phyloP scores from a whole-genome alignment of 208 protist genomes.

The Phytomonas sp. region DNA sequence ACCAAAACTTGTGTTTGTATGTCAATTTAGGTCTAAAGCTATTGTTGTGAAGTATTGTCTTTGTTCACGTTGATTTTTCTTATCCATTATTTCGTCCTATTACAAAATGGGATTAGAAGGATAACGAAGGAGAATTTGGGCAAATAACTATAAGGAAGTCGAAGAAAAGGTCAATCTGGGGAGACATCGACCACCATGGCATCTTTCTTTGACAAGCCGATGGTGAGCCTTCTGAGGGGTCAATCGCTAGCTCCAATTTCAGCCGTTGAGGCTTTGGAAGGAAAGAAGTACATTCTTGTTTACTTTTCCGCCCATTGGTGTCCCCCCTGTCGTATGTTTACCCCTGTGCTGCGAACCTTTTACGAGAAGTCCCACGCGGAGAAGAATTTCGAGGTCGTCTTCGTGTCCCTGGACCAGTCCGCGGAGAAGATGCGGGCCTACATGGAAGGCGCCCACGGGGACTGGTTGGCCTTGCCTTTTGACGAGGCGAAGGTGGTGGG shows the following conservation, averaged over 20 bases:
- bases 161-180: slow-evolving; percentile 3
- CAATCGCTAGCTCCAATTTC: not conserved
- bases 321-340: slow-evolving; percentile 65
- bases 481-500: slow-evolving; percentile 19
- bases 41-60: not conserved
- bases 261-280: not conserved
- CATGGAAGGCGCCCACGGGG: slow-evolving; percentile 27
- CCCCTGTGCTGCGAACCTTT: slow-evolving; percentile 46
- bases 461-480: slow-evolving; percentile 44
- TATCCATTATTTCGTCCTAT: not conserved
- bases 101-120: not conserved
- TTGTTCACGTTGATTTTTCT: not conserved
- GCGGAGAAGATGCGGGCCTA: slow-evolving; percentile 36
- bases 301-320: slow-evolving; percentile 87
- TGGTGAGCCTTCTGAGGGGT: slow-evolving; percentile 8
- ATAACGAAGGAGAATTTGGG: not conserved
- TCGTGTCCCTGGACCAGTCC: slow-evolving; percentile 43
- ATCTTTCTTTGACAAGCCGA: slow-evolving; percentile 1
- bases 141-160: not conserved
- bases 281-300: slow-evolving; percentile 26
- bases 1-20: not conserved
- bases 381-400: slow-evolving; percentile 67
- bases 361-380: slow-evolving; percentile 28
- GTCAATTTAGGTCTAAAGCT: not conserved
- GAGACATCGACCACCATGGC: slow-evolving; percentile 1